Conservation (phyloP, 192 early-diverging fungal genomes). For the Backusella sp. region DNA sequence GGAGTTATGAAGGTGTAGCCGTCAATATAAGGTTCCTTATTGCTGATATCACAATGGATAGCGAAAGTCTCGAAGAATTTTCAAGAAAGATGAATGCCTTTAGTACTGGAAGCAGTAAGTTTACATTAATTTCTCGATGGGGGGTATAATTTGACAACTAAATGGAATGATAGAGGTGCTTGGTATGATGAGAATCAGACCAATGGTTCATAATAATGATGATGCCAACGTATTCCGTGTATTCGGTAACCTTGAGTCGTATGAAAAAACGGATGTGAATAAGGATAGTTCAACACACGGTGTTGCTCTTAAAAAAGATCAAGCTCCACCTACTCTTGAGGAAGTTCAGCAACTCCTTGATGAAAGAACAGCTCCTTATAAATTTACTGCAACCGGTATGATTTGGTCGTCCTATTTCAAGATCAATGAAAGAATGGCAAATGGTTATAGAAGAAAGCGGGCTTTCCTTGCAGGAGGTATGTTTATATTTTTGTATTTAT, state of each 20-base stretch:
- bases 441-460: constrained; percentile 29
- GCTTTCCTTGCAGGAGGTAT: constrained; percentile 37
- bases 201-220: neutral
- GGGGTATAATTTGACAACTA: neutral
- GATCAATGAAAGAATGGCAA: constrained; percentile 37
- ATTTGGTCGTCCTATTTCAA: constrained; percentile 27
- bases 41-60: constrained; percentile 23
- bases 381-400: constrained; percentile 1
- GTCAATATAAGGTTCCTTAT: constrained; percentile 13
- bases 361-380: neutral
- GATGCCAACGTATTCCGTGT: neutral
- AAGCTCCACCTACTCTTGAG: neutral
- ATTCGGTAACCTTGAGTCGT: constrained; percentile 5
- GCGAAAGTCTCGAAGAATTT: neutral
- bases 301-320: neutral
- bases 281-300: neutral
- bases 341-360: neutral
- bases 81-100: neutral
- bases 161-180: neutral
- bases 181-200: neutral
- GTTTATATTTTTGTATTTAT: neutral
- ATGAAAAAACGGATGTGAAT: neutral
- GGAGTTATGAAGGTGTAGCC: constrained; percentile 27
- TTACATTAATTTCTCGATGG: neutral
- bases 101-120: neutral